These are phyloP conservation scores for Nicotiana rustica DNA, from an alignment of 305 asterid species.

Conservation along the genomic window DNA sequence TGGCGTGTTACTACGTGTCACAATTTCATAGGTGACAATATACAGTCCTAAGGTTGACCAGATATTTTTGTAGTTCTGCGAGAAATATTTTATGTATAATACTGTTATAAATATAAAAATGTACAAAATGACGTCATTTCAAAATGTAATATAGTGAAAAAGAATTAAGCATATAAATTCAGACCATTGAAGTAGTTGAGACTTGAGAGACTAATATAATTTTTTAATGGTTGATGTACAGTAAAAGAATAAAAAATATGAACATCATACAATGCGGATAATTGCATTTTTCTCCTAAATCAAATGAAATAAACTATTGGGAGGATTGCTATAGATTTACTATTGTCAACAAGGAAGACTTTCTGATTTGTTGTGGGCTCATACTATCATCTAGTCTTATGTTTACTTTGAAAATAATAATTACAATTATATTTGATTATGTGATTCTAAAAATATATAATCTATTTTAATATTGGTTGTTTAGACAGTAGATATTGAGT, in stretches of 20 bases:
- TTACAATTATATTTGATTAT: too few relatives aligned
- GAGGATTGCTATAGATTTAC: neutral
- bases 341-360: too few relatives aligned
- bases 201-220: too few relatives aligned
- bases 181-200: neutral
- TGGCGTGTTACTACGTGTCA: conserved; percentile 35
- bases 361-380: too few relatives aligned
- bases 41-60: conserved; percentile 14
- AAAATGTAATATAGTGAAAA: neutral
- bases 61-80: neutral
- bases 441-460: too few relatives aligned
- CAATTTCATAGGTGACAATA: neutral
- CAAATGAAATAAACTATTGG: neutral
- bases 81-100: neutral
- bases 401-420: too few relatives aligned
- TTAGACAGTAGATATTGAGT: too few relatives aligned
- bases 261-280: neutral
- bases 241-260: neutral
- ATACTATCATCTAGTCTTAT: too few relatives aligned
- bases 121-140: neutral
- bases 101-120: neutral
- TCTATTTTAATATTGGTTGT: too few relatives aligned
- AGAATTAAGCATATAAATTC: conserved; percentile 23
- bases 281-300: neutral
- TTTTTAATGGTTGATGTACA: neutral